Base-by-base conservation (phyloP, 2,329 filamentous ascomycete species). In the Hypoxylon sp. region DNA sequence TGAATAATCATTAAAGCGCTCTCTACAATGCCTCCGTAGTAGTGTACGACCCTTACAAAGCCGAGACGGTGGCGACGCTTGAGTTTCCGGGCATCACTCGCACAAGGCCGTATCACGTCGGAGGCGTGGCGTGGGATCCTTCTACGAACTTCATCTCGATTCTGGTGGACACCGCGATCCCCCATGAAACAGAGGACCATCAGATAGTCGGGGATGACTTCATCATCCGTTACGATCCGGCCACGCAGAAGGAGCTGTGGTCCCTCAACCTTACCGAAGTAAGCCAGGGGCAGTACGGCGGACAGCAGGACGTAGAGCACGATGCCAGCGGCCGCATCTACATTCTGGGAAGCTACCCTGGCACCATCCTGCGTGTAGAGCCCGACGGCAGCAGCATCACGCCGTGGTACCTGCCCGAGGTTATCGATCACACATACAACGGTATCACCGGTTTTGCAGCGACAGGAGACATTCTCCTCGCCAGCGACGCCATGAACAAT, bases 291-390 rank as follows among this genome's bases (percentile, higher is more conserved):
- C 51, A 46, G 0, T 77, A 74, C 57, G 71, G 74, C 20, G 77
- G 74, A 4, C 76, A 71, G 29, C 76, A 78, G 53, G 77, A 79
- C 47, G 67, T 77, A 2, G 75, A 73, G 31, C 70, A 73, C 47
- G 75, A 77, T 43, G 35, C 47, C 1, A 59, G 59, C 2, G 74
- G 75, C 7, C 74, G 75, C 65, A 69, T 72, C 0, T 78, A 73
- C 46, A 72, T 74, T 5, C 63, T 78, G 0, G 75, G 77, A 35
- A 76, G 73, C 0, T 78, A 65, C 7, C 74, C 75, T 0, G 72
- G 73, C 17, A 73, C 72, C 5, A 68, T 78, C 13, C 58, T 77
- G 41, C 70, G 70, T 10, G 68, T 76, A 8, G 67, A 66, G 21
- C 43, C 69, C 23, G 62, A 72, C 46, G 74, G 74, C 1, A 59